Base-by-base conservation (phyloP, 805 yeast genomes). In the Lipomyces yamanashiensis region DNA sequence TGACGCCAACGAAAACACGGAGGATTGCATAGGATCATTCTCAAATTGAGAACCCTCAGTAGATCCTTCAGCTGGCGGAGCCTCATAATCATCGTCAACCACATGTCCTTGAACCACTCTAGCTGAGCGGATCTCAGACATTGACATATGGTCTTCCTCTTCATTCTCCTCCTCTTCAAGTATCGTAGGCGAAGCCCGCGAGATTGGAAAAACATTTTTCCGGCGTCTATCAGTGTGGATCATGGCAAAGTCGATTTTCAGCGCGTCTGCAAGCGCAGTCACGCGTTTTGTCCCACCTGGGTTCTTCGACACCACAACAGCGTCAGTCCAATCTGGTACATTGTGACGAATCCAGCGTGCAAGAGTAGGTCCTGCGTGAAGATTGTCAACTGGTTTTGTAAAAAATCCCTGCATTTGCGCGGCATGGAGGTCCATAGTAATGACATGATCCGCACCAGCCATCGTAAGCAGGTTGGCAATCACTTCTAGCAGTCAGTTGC, bases 391-490 rank as follows among this genome's bases (percentile, higher is more conserved):
- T 0, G 99, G 99, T 72, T 92, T 92, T 40, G 96, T 84, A 80
- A 95, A 95, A 75, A 95, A 95, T 13, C 99, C 99, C 80, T 95
- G 99, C 99, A 95, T 95, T 78, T 95, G 99, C 41, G 97, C 87
- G 34, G 99, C 99, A 72, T 86, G 89, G 70, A 95, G 80, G 74
- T 95, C 99, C 98, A 95, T 92, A 2, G 97, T 90, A 45, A 95
- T 93, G 62, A 95, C 96, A 77, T 95, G 99, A 77, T 95, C 98
- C 33, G 98, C 99, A 71, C 99, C 99, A 2, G 99, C 98, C 96
- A 95, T 96, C 62, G 92, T 86, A 67, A 95, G 80, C 73, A 95
- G 79, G 72, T 95, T 95, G 65, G 99, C 98, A 74, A 95, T 83
- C 98, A 95, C 70, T 90, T 23, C 33, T 33, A 12, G 17, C 17